Evolutionary conservation across 306 rosid species (phyloP), one percentile per base, ranked within the genome.

Genomic region (Citrullus mucosospermus): DNA sequence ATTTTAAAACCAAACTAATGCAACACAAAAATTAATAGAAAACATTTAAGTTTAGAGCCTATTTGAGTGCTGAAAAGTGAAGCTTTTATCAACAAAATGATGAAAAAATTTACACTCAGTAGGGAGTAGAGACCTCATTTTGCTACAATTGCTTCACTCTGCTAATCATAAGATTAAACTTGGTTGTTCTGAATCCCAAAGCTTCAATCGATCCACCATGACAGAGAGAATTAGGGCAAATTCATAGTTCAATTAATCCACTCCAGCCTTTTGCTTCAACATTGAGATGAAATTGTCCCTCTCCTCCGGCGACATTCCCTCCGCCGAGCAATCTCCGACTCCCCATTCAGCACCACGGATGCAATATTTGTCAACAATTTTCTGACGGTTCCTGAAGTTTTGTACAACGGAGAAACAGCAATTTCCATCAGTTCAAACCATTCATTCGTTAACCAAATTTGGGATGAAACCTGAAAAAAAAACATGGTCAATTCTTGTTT

Each of bases 281-380:
- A 69, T 84, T 25, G 87, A 80, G 79, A 94, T 87, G 88, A 94
- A 94, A 14, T 86, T 88, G 1, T 93, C 98, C 65, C 86, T 90
- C 16, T 89, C 96, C 2, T 81, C 90, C 0, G 89, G 82, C 22
- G 96, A 78, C 98, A 94, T 89, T 75, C 89, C 96, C 82, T 90
- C 93, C 0, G 94, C 74, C 18, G 97, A 92, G 85, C 97, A 94
- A 82, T 94, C 97, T 34, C 98, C 98, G 8, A 94, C 93, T 77
- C 96, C 98, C 98, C 96, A 92, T 81, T 94, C 98, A 9, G 97
- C 98, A 0, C 97, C 98, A 0, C 98, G 88, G 71, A 94, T 3
- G 82, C 97, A 94, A 80, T 94, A 92, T 90, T 94, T 94, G 87
- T 94, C 90, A 75, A 86, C 83, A 56, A 75, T 86, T 77, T 81